phyloP scores from a whole-genome alignment of 1,284 basidiomycete genomes.

The Porogramme epimiltina region DNA sequence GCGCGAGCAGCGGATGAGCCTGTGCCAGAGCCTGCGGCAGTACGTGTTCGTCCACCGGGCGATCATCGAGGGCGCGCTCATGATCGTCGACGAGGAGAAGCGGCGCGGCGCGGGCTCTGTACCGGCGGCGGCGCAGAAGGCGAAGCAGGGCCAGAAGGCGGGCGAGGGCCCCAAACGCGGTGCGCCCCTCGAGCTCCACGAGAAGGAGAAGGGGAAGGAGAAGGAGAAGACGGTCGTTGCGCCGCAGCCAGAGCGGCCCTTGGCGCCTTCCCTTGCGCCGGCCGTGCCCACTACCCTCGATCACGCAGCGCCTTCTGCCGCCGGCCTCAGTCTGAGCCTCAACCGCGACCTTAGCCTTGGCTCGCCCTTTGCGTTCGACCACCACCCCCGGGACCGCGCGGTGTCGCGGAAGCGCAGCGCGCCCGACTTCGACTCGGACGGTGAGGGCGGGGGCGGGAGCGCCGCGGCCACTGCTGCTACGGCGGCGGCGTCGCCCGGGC shows the following conservation, averaged over 20 bases:
- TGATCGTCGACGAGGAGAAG: slow-evolving; percentile 76
- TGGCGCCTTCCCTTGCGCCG: no score
- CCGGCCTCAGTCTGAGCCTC: no score
- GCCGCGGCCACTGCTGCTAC: slow-evolving; percentile 15
- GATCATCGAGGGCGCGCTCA: slow-evolving; percentile 79
- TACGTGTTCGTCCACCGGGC: slow-evolving; percentile 90
- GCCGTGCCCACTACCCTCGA: no score
- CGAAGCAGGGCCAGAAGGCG: not conserved
- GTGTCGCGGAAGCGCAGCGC: slow-evolving; percentile 17
- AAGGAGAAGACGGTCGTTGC: no score
- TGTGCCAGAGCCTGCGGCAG: slow-evolving; percentile 87
- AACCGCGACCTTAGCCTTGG: slow-evolving; percentile 5
- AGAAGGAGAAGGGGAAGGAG: no score
- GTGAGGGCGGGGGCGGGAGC: not conserved
- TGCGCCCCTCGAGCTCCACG: no score
- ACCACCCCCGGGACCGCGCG: slow-evolving; percentile 5
- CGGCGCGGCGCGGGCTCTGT: slow-evolving; percentile 19
- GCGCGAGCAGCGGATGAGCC: slow-evolving; percentile 89
- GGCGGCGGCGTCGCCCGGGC: slow-evolving; percentile 35
- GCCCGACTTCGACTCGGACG: slow-evolving; percentile 13
- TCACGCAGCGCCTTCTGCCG: no score
- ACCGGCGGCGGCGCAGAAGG: not conserved
- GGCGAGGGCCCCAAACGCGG: no score
- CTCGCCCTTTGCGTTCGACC: slow-evolving; percentile 6
- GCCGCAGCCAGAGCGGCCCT: not conserved